Percentiles rank a stretch among this genome's conserved stretches.
Conservation (phyloP, 208 protist species). For the Vickermania ingenoplastis region DNA sequence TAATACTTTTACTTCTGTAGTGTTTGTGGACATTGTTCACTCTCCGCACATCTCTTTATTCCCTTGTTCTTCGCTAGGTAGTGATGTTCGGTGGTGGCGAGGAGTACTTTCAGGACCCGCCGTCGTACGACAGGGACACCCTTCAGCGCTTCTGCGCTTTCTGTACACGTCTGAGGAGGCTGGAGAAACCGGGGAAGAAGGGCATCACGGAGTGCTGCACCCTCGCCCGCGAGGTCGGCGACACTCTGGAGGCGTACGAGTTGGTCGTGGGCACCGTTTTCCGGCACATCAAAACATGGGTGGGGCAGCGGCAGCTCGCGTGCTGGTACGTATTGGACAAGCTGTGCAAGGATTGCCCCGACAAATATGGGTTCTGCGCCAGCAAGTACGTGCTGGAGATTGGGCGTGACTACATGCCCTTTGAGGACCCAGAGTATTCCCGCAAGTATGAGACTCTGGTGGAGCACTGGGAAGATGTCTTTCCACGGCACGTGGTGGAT, state of each 20-base stretch:
- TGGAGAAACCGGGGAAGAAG: slow-evolving; percentile 76
- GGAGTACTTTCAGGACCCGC: slow-evolving; percentile 83
- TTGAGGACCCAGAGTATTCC: slow-evolving; percentile 65
- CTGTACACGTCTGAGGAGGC: slow-evolving; percentile 48
- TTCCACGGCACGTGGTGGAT: slow-evolving; percentile 79
- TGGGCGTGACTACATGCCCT: slow-evolving; percentile 82
- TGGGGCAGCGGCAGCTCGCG: slow-evolving; percentile 68
- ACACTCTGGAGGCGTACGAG: slow-evolving; percentile 60
- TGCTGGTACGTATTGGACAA: slow-evolving; percentile 90
- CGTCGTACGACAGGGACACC: slow-evolving; percentile 71
- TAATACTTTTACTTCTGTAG: no score
- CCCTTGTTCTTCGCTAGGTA: no score
- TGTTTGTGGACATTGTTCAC: no score
- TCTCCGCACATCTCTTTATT: no score
- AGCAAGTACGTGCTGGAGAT: slow-evolving; percentile 85
- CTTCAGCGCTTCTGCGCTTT: slow-evolving; percentile 64
- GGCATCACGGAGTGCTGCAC: slow-evolving; percentile 34
- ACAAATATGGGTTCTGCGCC: slow-evolving; percentile 77
- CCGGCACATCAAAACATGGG: slow-evolving; percentile 86
- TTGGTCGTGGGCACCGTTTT: slow-evolving; percentile 79
- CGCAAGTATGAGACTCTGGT: slow-evolving; percentile 85
- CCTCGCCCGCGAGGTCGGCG: slow-evolving; percentile 63
- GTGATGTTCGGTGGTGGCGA: slow-evolving; percentile 87
- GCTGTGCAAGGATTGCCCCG: slow-evolving; percentile 80
- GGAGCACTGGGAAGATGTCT: slow-evolving; percentile 86